Evolutionary conservation across 1,284 basidiomycete species (phyloP).

Genomic region (Trichosporon sp.): DNA sequence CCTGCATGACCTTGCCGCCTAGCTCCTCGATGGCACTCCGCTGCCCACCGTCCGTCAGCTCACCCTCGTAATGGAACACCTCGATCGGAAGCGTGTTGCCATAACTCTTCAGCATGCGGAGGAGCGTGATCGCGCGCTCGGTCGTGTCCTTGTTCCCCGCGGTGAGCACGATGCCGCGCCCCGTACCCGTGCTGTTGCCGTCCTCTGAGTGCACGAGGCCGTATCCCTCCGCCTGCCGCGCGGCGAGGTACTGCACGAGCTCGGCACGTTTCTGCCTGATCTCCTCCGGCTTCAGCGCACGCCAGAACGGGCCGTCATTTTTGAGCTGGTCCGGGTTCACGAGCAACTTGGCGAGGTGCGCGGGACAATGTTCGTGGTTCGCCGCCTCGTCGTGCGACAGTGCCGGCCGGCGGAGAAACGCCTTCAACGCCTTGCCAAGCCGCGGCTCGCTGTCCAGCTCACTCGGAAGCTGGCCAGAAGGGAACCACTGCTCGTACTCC

Average conservation of each 20-base stretch:
- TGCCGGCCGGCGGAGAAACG: constrained; percentile 48
- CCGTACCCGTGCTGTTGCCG: neutral
- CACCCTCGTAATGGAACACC: constrained; percentile 58
- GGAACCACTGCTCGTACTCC: constrained; percentile 31
- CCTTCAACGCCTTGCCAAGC: constrained; percentile 24
- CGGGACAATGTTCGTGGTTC: constrained; percentile 45
- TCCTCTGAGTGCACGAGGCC: constrained; percentile 42
- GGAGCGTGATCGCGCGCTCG: constrained; percentile 50
- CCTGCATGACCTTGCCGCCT: constrained; percentile 50
- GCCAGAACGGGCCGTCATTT: constrained; percentile 54
- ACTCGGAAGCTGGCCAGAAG: constrained; percentile 30
- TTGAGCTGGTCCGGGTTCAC: constrained; percentile 56
- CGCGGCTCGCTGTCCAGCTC: constrained; percentile 29
- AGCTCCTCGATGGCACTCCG: constrained; percentile 48
- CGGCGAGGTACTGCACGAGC: constrained; percentile 50
- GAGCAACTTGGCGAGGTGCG: constrained; percentile 41
- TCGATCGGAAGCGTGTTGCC: constrained; percentile 55
- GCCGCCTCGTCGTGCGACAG: constrained; percentile 33
- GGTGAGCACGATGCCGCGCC: constrained; percentile 19
- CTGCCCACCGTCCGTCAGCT: constrained; percentile 47
- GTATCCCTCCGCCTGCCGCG: constrained; percentile 42
- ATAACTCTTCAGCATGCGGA: constrained; percentile 52
- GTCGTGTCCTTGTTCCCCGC: constrained; percentile 53
- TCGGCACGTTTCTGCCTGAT: constrained; percentile 47
- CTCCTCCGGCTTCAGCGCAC: constrained; percentile 39